Evolutionary conservation across 2,329 filamentous ascomycete species (phyloP), one percentile per base, ranked within the genome.

Genomic region (Lasiodiplodia theobromae): DNA sequence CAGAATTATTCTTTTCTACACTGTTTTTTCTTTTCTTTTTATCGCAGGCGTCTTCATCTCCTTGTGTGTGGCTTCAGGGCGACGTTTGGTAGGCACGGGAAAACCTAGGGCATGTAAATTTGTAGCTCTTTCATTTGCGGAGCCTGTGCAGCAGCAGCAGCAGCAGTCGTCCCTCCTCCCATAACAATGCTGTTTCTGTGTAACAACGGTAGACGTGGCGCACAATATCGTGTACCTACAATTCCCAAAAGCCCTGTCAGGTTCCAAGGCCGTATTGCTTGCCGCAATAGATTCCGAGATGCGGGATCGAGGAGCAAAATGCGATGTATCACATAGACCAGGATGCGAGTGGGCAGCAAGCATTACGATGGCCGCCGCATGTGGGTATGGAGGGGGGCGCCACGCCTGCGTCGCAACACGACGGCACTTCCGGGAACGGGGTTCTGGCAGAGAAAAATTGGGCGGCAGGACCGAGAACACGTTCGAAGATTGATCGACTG

Each of bases 271-370:
- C 57, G 57, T 38, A 38, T 28, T 28, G 23, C 38, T 60, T 47
- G 57, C 44, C 57, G 57, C 38, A 60, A 60, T 38, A 60, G 57
- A 44, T 40, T 47, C 37, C 38, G 56, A 60, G 56, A 44, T 40
- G 56, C 8, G 40, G 37, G 21, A 49, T 34, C 40, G 23, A 47
- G 10, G 44, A 47, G 31, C 25, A 18, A 52, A 54, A 65, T 53
- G 62, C 37, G 62, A 65, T 65, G 62, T 65, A 65, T 65, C 62
- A 65, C 58, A 62, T 62, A 3, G n/a, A n/a, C 57, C 57, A 21
- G 57, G 54, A 38, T 57, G 54, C 18, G 54, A 34, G 57, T 47
- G 57, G 57, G 23, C 37, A 60, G 58, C 58, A 62, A 31, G 40
- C 54, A 62, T 44, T 34, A 49, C 25, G 25, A 51, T 28, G 58